phyloP scores from a whole-genome alignment of 805 yeast genomes.

The Brettanomyces naardenensis region DNA sequence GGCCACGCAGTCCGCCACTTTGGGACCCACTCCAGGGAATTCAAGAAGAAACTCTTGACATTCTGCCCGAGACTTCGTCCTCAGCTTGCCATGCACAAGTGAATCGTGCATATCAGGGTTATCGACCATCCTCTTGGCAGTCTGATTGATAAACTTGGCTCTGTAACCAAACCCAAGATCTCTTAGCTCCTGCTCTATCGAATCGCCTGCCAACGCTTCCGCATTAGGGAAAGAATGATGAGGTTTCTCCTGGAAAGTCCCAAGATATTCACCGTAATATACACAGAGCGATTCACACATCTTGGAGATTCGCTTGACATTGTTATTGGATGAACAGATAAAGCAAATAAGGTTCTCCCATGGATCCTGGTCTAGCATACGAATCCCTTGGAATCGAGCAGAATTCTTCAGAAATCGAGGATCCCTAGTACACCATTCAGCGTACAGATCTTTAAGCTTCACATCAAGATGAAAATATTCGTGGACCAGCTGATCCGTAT shows the following conservation, averaged over 20 bases:
- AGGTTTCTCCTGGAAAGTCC: slow-evolving; percentile 40
- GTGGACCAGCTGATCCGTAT: slow-evolving; percentile 34
- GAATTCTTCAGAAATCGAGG: slow-evolving; percentile 32
- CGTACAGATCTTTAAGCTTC: slow-evolving; percentile 44
- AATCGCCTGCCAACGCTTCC: slow-evolving; percentile 31
- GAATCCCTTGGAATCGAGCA: slow-evolving; percentile 51
- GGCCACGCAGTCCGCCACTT: slow-evolving; percentile 95
- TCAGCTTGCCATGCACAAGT: slow-evolving; percentile 25
- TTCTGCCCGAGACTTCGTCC: slow-evolving; percentile 33
- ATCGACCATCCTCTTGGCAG: slow-evolving; percentile 53
- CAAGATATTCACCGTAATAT: slow-evolving; percentile 60
- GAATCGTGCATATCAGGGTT: slow-evolving; percentile 30
- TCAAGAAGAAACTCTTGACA: slow-evolving; percentile 48
- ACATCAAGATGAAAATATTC: slow-evolving; percentile 70
- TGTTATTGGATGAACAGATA: slow-evolving; percentile 93
- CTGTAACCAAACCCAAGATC: slow-evolving; percentile 78
- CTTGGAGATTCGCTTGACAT: slow-evolving; percentile 84
- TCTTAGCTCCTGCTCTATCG: slow-evolving; percentile 30
- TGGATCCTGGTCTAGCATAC: slow-evolving; percentile 89
- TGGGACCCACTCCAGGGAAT: slow-evolving; percentile 90
- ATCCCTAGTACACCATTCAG: slow-evolving; percentile 56
- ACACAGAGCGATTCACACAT: slow-evolving; percentile 80
- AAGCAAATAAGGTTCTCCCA: slow-evolving; percentile 92
- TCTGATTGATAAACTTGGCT: slow-evolving; percentile 77
- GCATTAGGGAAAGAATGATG: slow-evolving; percentile 76